These are phyloP conservation scores for Fusarium kyushuense DNA, from an alignment of 2,329 filamentous ascomycete species.

Conservation along the genomic window DNA sequence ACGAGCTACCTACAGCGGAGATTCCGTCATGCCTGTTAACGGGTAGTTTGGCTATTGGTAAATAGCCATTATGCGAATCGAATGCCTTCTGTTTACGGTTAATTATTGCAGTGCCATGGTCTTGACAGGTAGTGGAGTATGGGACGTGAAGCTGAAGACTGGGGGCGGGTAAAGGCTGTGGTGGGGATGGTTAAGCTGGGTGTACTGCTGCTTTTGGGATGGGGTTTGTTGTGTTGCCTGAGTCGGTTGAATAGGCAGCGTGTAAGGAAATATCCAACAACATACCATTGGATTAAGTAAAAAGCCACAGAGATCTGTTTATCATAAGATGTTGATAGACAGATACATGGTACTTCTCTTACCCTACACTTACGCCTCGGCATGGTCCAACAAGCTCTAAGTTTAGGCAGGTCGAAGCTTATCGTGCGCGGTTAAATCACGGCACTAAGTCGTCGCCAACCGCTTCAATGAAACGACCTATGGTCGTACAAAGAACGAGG, in stretches of 20 bases:
- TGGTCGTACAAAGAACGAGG: no score
- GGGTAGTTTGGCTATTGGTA: neutral
- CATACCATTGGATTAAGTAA: no score
- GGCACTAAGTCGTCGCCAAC: slow-evolving; percentile 30
- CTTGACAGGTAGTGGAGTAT: neutral
- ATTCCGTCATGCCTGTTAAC: slow-evolving; percentile 19
- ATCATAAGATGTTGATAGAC: no score
- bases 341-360: neutral
- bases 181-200: slow-evolving; percentile 5
- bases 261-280: no score
- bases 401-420: neutral
- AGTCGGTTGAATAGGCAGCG: neutral
- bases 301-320: no score
- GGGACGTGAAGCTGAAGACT: neutral
- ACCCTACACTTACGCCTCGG: neutral
- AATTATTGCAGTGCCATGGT: neutral
- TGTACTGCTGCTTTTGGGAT: slow-evolving; percentile 3
- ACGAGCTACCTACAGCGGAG: neutral
- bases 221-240: neutral
- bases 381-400: neutral
- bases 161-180: neutral
- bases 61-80: neutral
- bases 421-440: slow-evolving; percentile 20
- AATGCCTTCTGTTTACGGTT: slow-evolving; percentile 2
- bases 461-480: neutral